Conservation (phyloP, 2,329 filamentous ascomycete species). For the Mollisia scopiformis region DNA sequence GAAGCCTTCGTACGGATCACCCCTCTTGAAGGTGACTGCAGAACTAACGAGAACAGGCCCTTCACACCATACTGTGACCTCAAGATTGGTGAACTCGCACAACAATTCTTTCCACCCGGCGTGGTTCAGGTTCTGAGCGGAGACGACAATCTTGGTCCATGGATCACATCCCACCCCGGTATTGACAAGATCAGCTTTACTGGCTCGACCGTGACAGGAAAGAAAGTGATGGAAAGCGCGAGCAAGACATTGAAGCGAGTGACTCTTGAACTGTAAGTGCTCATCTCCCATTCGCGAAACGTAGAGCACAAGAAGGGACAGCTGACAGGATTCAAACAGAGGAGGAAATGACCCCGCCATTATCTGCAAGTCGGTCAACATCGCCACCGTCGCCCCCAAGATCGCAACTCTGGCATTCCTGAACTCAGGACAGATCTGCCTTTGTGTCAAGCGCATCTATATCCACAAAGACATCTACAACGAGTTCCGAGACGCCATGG, state of each 20-base stretch:
- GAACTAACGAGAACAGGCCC: conserved; percentile 31
- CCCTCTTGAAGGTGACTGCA: neutral
- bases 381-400: conserved; percentile 46
- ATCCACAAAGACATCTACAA: conserved; percentile 63
- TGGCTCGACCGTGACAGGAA: conserved; percentile 54
- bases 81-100: conserved; percentile 54
- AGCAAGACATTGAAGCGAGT: conserved; percentile 51
- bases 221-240: conserved; percentile 52
- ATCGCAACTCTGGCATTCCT: conserved; percentile 52
- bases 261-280: conserved; percentile 34
- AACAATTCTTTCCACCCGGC: conserved; percentile 53
- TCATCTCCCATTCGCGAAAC: too few relatives aligned
- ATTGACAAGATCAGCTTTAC: conserved; percentile 63
- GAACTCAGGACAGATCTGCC: conserved; percentile 56
- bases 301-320: too few relatives aligned
- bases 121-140: conserved; percentile 60
- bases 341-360: conserved; percentile 57
- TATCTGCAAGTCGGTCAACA: conserved; percentile 54
- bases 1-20: conserved; percentile 50
- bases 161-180: conserved; percentile 53
- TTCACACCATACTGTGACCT: conserved; percentile 57
- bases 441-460: conserved; percentile 61
- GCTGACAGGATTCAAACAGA: neutral
- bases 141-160: conserved; percentile 55
- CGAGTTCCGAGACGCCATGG: conserved; percentile 50